These are phyloP conservation scores for Nigrospora oryzae DNA, from an alignment of 2,329 filamentous ascomycete genomes.

Conservation along the genomic window DNA sequence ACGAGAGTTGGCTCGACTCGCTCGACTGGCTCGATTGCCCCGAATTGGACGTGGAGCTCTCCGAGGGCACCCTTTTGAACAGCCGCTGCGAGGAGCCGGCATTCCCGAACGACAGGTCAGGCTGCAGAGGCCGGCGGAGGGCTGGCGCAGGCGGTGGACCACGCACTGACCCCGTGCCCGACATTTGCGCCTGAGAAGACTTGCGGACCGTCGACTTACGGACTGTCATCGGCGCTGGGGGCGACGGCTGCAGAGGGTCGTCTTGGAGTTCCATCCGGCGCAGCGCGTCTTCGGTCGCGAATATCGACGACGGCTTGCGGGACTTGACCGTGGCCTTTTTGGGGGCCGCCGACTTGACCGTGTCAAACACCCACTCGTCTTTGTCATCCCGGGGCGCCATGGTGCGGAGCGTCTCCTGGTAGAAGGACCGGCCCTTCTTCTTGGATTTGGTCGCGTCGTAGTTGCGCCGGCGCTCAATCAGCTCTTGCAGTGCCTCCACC, in stretches of 20 bases:
- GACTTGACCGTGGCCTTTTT: slow-evolving; percentile 44
- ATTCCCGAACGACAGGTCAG: slow-evolving; percentile 92
- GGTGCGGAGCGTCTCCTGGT: slow-evolving; percentile 81
- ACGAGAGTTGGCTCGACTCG: slow-evolving; percentile 25
- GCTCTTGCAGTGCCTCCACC: slow-evolving; percentile 77
- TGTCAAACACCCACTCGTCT: slow-evolving; percentile 95
- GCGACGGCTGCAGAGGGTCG: slow-evolving; percentile 45
- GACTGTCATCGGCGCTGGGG: slow-evolving; percentile 39
- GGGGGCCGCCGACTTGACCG: slow-evolving; percentile 65
- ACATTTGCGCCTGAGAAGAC: slow-evolving; percentile 31
- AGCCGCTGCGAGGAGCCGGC: slow-evolving; percentile 84
- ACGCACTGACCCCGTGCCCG: slow-evolving; percentile 28
- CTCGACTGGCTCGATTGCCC: slow-evolving; percentile 19
- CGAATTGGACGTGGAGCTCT: slow-evolving; percentile 37
- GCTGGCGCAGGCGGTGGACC: slow-evolving; percentile 31
- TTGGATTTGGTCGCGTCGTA: slow-evolving; percentile 69
- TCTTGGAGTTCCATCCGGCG: slow-evolving; percentile 54
- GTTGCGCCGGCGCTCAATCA: slow-evolving; percentile 75
- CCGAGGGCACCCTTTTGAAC: slow-evolving; percentile 78
- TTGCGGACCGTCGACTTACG: slow-evolving; percentile 49
- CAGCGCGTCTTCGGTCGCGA: slow-evolving; percentile 51
- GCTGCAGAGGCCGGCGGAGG: slow-evolving; percentile 70
- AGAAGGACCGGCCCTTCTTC: slow-evolving; percentile 70
- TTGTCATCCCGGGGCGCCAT: slow-evolving; percentile 59
- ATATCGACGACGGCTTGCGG: slow-evolving; percentile 48